Conservation (phyloP, 345 rosid species). For the Populus tremula region DNA sequence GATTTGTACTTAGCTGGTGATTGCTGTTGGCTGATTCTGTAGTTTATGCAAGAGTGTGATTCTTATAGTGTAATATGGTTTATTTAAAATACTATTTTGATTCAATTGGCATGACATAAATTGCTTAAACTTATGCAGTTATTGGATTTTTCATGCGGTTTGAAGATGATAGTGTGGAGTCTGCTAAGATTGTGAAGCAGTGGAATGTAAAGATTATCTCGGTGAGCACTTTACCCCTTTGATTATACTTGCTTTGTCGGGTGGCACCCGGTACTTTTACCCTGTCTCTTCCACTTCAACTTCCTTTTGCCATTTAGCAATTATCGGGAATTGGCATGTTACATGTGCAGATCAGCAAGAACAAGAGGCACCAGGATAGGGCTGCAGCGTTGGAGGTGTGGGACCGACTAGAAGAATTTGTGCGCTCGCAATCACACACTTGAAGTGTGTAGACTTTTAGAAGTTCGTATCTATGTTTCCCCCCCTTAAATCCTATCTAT, state of each 20-base stretch:
- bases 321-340: not conserved
- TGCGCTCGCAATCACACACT: constrained; percentile 77
- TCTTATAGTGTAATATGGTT: not conserved
- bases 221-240: constrained; percentile 35
- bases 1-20: not conserved
- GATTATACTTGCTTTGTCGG: not conserved
- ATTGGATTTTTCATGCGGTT: constrained; percentile 90
- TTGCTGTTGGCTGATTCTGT: not conserved
- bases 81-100: not conserved
- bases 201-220: constrained; percentile 98
- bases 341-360: constrained; percentile 80
- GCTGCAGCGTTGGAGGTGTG: constrained; percentile 97
- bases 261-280: constrained; percentile 8
- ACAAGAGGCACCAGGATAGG: constrained; percentile 88
- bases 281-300: not conserved
- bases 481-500: not conserved
- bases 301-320: not conserved
- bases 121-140: constrained; percentile 47
- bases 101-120: not conserved
- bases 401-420: constrained; percentile 89
- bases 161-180: constrained; percentile 95
- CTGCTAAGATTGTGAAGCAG: constrained; percentile 89
- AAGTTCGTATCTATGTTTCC: constrained; percentile 23
- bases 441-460: constrained; percentile 32
- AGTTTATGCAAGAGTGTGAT: not conserved